Percentiles rank a stretch among this genome's conserved stretches.
Evolutionary conservation across 371 early-diverging fungal genomes (phyloP).

Genomic region (Actinomortierella wolfii): DNA sequence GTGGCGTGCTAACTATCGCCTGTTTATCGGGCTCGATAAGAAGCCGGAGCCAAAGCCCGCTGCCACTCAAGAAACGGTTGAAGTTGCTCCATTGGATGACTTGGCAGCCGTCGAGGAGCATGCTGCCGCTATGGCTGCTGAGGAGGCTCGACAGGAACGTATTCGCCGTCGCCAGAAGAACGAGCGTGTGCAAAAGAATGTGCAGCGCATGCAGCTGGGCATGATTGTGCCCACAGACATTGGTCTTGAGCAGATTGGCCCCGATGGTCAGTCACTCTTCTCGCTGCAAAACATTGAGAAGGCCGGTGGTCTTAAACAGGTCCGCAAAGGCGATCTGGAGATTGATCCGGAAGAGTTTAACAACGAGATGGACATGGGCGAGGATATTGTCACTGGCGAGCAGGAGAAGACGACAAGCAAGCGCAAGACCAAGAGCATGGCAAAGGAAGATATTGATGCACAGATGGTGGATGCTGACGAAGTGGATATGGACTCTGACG

Average conservation of each 20-base stretch:
- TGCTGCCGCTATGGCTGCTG: slow-evolving; percentile 50
- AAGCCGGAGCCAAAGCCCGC: slow-evolving; percentile 38
- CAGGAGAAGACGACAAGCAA: slow-evolving; percentile 33
- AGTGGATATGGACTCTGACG: slow-evolving; percentile 46
- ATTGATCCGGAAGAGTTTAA: slow-evolving; percentile 48
- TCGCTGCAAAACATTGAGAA: slow-evolving; percentile 60
- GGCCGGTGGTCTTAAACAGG: slow-evolving; percentile 51
- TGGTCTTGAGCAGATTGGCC: slow-evolving; percentile 76
- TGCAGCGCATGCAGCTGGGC: slow-evolving; percentile 87
- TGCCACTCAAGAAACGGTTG: slow-evolving; percentile 27
- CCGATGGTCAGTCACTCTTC: slow-evolving; percentile 65
- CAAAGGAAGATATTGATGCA: slow-evolving; percentile 61
- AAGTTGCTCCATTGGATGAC: slow-evolving; percentile 28
- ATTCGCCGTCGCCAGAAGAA: slow-evolving; percentile 52
- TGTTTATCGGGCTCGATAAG: slow-evolving; percentile 55
- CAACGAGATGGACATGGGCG: slow-evolving; percentile 46
- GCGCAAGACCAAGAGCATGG: slow-evolving; percentile 45
- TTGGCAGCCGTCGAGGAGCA: slow-evolving; percentile 56
- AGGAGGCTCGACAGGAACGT: slow-evolving; percentile 52
- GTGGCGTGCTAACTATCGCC: slow-evolving; percentile 83
- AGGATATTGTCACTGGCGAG: slow-evolving; percentile 40
- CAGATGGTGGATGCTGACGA: slow-evolving; percentile 47
- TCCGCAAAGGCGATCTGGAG: slow-evolving; percentile 63
- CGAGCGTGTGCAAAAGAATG: slow-evolving; percentile 82
- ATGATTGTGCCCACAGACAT: slow-evolving; percentile 93